A percentile compares a stretch with the other conserved stretches of the same genome.
Evolutionary conservation across 257 asterid genomes (phyloP).

Genomic region (Linderniella brevidens): DNA sequence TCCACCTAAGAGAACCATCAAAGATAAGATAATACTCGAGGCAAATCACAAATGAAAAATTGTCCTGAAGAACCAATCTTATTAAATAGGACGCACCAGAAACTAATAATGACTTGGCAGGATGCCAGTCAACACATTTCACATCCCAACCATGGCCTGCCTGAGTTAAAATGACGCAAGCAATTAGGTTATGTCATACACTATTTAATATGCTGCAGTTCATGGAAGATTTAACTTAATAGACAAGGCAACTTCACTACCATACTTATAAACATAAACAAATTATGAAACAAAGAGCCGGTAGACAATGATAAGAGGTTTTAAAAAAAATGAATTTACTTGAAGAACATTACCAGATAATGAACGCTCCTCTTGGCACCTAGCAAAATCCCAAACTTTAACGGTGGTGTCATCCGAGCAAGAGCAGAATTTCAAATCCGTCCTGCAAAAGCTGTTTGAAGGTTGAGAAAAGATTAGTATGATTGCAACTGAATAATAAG

Average conservation of each 20-base stretch:
- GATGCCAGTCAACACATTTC: constrained; percentile 99
- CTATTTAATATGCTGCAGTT: background rate
- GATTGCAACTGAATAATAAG: background rate
- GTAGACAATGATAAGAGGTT: background rate
- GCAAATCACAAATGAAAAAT: constrained; percentile 1
- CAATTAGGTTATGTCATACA: constrained; percentile 31
- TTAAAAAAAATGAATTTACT: constrained; percentile 9
- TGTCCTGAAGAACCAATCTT: constrained; percentile 1
- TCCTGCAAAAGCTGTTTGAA: constrained; percentile 76
- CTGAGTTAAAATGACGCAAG: constrained; percentile 71
- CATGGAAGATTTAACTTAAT: too few species aligned
- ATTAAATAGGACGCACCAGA: constrained; percentile 52
- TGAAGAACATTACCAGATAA: constrained; percentile 81
- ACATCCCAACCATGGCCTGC: constrained; percentile 99
- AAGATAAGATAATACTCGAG: constrained; percentile 8
- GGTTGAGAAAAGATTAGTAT: constrained; percentile 12
- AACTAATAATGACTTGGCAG: constrained; percentile 80
- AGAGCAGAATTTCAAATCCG: constrained; percentile 96
- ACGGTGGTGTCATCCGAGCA: constrained; percentile 97
- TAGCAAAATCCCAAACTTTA: constrained; percentile 99
- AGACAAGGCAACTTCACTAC: too few species aligned
- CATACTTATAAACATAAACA: too few species aligned
- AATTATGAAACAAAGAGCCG: background rate
- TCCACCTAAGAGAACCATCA: constrained; percentile 52
- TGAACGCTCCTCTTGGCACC: constrained; percentile 95